Conservation (phyloP, 2,329 filamentous ascomycete species). For the Colletotrichum camelliae region DNA sequence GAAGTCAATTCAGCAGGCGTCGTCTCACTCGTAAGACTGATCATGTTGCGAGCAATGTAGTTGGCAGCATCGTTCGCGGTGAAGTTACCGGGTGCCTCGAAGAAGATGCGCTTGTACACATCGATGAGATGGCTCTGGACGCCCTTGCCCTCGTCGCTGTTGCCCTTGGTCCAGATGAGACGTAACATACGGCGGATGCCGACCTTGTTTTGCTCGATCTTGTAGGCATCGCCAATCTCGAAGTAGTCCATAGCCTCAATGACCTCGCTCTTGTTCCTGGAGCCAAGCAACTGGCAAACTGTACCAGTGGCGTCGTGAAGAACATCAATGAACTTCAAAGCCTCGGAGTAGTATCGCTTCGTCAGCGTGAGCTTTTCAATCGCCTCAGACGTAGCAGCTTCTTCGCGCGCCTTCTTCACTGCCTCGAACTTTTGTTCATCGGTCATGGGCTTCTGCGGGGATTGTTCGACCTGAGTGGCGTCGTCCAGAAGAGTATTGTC, state of each 20-base stretch:
- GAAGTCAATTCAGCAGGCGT: constrained; percentile 95
- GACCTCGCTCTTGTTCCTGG: constrained; percentile 97
- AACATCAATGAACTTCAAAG: constrained; percentile 90
- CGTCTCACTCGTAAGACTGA: constrained; percentile 94
- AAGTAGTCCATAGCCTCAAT: constrained; percentile 99
- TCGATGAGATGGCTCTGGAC: constrained; percentile 97
- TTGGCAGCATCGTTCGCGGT: constrained; percentile 89
- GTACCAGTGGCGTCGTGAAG: constrained; percentile 81
- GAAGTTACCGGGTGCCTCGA: constrained; percentile 90
- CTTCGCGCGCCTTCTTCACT: constrained; percentile 80
- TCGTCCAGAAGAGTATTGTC: constrained; percentile 86
- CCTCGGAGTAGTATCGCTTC: constrained; percentile 90
- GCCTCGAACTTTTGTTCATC: constrained; percentile 79
- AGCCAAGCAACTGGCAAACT: constrained; percentile 87
- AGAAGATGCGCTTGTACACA: constrained; percentile 94
- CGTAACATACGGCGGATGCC: constrained; percentile 96
- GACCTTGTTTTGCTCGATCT: constrained; percentile 88
- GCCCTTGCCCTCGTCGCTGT: constrained; percentile 98
- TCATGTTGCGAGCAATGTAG: constrained; percentile 98
- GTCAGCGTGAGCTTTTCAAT: constrained; percentile 88
- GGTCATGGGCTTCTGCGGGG: constrained; percentile 69
- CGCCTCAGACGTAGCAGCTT: constrained; percentile 86
- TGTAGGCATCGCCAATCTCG: constrained; percentile 93
- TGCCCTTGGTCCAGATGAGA: constrained; percentile 98
- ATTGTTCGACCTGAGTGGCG: constrained; percentile 76